phyloP scores from a whole-genome alignment of 208 protist species.

The Leishmania aethiopica region DNA sequence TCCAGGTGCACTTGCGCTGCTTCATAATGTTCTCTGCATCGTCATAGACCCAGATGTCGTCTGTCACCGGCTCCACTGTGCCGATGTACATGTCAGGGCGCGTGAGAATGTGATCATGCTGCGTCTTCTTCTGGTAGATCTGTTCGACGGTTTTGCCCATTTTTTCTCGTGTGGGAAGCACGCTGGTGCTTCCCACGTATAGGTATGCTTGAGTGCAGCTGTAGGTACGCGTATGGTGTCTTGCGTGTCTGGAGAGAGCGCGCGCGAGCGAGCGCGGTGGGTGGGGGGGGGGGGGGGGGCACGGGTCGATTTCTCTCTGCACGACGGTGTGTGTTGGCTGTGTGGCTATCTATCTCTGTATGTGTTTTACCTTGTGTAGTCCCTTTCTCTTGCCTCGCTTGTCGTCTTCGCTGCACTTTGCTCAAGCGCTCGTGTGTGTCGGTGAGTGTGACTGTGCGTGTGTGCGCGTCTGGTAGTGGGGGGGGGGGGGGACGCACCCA shows the following conservation, averaged over 20 bases:
- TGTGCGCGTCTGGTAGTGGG: background rate
- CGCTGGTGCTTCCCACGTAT: conserved; percentile 16
- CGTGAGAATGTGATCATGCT: conserved; percentile 98
- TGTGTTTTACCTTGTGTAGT: background rate
- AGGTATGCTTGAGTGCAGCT: conserved; percentile 24
- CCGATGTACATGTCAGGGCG: conserved; percentile 99
- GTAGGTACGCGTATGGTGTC: background rate
- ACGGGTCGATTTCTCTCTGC: background rate
- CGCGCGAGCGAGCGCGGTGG: background rate
- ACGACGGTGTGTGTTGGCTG: background rate
- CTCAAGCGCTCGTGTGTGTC: background rate
- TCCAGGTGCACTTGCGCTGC: conserved; percentile 94
- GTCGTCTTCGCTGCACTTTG: background rate
- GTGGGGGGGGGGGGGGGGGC: background rate
- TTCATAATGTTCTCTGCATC: conserved; percentile 92
- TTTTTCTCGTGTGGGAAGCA: background rate
- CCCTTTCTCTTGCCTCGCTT: background rate
- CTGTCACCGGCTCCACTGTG: conserved; percentile 87
- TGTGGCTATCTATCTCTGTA: background rate
- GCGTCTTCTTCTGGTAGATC: conserved; percentile 97
- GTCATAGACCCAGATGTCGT: conserved; percentile 97
- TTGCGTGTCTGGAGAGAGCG: background rate
- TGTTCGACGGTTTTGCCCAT: conserved; percentile 92
- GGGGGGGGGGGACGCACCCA: background rate
- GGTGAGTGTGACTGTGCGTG: conserved; percentile 20